phyloP scores from a whole-genome alignment of 129 eudicot species.

The Saussurea involucrata region DNA sequence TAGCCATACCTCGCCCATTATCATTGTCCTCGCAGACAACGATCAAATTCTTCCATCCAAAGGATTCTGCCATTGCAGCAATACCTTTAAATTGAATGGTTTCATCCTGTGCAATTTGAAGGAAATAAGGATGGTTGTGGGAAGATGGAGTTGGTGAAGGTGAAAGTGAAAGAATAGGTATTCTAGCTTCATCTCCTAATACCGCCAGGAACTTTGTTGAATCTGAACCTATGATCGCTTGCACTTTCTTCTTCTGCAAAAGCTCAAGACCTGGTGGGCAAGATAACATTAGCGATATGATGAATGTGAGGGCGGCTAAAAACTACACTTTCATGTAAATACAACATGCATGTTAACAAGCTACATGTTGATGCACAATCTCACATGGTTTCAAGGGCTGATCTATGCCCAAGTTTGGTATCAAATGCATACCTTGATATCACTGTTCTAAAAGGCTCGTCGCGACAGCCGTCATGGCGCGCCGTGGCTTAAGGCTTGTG shows the following conservation, averaged over 20 bases:
- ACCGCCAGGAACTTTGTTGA: slow-evolving; percentile 18
- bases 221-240: slow-evolving; percentile 39
- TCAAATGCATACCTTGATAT: too few species aligned
- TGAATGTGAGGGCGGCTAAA: too few species aligned
- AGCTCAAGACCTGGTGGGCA: slow-evolving; percentile 36
- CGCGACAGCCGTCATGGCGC: too few species aligned
- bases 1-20: slow-evolving; percentile 43
- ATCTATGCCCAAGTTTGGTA: too few species aligned
- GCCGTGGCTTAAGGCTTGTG: too few species aligned
- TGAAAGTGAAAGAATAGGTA: slow-evolving; percentile 42
- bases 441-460: too few species aligned
- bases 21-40: slow-evolving; percentile 36
- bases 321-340: too few species aligned
- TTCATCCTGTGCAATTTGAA: slow-evolving; percentile 23
- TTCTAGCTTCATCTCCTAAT: slow-evolving; percentile 27
- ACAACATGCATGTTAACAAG: too few species aligned
- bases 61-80: slow-evolving; percentile 25
- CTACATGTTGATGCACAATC: too few species aligned
- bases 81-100: slow-evolving; percentile 36
- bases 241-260: slow-evolving; percentile 29
- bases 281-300: background rate
- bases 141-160: slow-evolving; percentile 20
- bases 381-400: too few species aligned
- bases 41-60: slow-evolving; percentile 33
- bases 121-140: slow-evolving; percentile 25